A percentile compares a stretch with the other conserved stretches of the same genome.
Evolutionary conservation across 345 rosid genomes (phyloP).

Genomic region (Cardamine occulta): DNA sequence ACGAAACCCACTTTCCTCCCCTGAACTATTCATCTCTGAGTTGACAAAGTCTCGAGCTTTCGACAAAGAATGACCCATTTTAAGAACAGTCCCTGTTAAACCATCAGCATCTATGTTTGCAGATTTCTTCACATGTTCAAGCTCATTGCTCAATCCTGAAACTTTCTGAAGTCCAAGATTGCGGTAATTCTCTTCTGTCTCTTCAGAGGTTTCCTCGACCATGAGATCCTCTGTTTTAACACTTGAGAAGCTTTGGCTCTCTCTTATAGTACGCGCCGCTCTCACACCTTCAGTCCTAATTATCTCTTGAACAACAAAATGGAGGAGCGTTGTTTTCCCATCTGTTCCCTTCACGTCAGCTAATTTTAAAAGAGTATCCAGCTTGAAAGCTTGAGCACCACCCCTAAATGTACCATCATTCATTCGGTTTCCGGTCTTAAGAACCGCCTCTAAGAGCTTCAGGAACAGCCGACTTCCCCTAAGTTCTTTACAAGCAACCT

Average conservation of each 20-base stretch:
- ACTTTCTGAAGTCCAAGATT: slow-evolving; percentile 85
- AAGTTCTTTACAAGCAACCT: slow-evolving; percentile 94
- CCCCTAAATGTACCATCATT: slow-evolving; percentile 98
- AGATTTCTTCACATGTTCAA: slow-evolving; percentile 87
- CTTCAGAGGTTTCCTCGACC: slow-evolving; percentile 59
- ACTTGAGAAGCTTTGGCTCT: slow-evolving; percentile 69
- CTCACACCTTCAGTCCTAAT: slow-evolving; percentile 86
- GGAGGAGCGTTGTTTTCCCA: slow-evolving; percentile 96
- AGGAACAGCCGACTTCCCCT: slow-evolving; percentile 81
- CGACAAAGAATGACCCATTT: slow-evolving; percentile 60
- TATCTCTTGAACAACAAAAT: slow-evolving; percentile 96
- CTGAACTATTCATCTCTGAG: slow-evolving; percentile 69
- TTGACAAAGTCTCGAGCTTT: slow-evolving; percentile 68
- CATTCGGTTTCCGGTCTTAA: slow-evolving; percentile 99
- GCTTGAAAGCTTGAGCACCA: slow-evolving; percentile 96
- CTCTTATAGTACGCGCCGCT: slow-evolving; percentile 78
- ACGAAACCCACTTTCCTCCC: slow-evolving; percentile 76
- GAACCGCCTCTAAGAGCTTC: slow-evolving; percentile 97
- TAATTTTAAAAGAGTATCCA: slow-evolving; percentile 93
- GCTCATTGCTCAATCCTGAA: slow-evolving; percentile 73
- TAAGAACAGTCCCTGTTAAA: slow-evolving; percentile 75
- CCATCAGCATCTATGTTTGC: slow-evolving; percentile 80
- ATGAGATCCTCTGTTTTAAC: slow-evolving; percentile 76
- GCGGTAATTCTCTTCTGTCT: slow-evolving; percentile 67
- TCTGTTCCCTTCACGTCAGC: slow-evolving; percentile 94